phyloP scores from a whole-genome alignment of 495 filamentous ascomycete species.

The Penicillium maclennaniae region DNA sequence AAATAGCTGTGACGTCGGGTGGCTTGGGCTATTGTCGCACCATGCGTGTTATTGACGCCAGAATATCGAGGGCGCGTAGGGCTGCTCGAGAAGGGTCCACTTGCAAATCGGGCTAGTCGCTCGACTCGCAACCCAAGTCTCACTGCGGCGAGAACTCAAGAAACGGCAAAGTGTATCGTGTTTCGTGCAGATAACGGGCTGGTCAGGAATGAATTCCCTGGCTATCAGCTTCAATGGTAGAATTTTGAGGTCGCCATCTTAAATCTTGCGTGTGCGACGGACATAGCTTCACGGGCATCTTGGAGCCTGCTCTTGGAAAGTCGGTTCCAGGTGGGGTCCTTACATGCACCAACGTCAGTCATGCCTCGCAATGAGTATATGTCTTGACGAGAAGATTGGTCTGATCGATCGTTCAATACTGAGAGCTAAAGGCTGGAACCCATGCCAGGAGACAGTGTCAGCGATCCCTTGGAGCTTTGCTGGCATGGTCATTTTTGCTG shows the following conservation, averaged over 20 bases:
- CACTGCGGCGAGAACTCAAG: not conserved
- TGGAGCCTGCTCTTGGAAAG: not conserved
- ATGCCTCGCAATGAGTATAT: not conserved
- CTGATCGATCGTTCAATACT: not conserved
- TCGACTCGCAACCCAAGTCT: not conserved
- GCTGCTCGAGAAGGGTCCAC: conserved; percentile 15
- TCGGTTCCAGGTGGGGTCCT: not conserved
- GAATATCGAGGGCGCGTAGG: conserved; percentile 4
- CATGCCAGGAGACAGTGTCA: not conserved
- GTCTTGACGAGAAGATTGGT: not conserved
- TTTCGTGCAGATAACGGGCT: not conserved
- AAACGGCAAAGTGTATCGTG: not conserved
- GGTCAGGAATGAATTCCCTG: not conserved
- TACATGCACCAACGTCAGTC: not conserved
- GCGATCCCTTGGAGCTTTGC: not conserved
- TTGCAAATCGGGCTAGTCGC: not conserved
- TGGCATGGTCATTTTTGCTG: not conserved
- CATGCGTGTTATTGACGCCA: conserved; percentile 10
- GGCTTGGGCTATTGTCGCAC: conserved; percentile 20
- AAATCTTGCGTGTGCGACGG: not conserved
- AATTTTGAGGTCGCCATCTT: not conserved
- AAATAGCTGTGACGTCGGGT: conserved; percentile 7
- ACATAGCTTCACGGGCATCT: not conserved
- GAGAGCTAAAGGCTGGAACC: not conserved
- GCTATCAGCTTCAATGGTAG: not conserved